Conservation (phyloP, 129 eudicot genomes). For the Helianthus annuus region HanXRQr2.0-SUNRISE NC_035437.2:172402714-172403213, state of each 20-base stretch:
- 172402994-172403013: conserved; percentile 84
- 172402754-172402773: conserved; percentile 52
- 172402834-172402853: conserved; percentile 91
- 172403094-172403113: not conserved
- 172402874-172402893: conserved; percentile 79
- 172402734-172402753: not conserved
- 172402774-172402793: conserved; percentile 77
- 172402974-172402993: conserved; percentile 83
- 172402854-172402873: conserved; percentile 92
- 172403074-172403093: not conserved
- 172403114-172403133: not conserved
- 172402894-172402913: conserved; percentile 73
- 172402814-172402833: conserved; percentile 98
- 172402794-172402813: conserved; percentile 88
- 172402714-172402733: not conserved
- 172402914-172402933: conserved; percentile 79
- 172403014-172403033: conserved; percentile 92
- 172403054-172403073: conserved; percentile 1
- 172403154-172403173: conserved; percentile 69
- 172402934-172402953: conserved; percentile 84
- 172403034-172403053: conserved; percentile 51
- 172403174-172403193: conserved; percentile 71
- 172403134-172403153: conserved; percentile 47
- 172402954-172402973: conserved; percentile 90
- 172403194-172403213: conserved; percentile 79